Percentiles rank a stretch among this genome's conserved stretches.
Evolutionary conservation across 352 stramenopile species (phyloP).

Genomic region (Globisporangium sylvaticum): DNA sequence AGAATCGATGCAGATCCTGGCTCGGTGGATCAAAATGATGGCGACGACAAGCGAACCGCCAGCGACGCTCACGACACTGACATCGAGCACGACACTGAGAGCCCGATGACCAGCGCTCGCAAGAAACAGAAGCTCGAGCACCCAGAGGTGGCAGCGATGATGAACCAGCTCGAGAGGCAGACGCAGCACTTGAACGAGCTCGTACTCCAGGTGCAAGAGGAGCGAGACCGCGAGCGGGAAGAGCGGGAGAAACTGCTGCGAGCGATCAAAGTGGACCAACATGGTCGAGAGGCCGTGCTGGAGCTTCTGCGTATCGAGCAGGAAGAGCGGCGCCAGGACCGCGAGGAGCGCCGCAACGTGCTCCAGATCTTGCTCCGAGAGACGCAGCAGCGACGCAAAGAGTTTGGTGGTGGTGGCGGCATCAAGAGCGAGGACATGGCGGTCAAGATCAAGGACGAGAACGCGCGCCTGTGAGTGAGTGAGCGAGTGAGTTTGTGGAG

Average conservation of each 20-base stretch:
- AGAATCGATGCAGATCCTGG: neutral
- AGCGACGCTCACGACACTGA: neutral
- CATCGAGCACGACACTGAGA: neutral
- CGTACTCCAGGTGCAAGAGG: constrained; percentile 1
- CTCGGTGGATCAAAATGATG: neutral
- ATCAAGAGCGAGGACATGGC: neutral
- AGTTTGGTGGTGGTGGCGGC: neutral
- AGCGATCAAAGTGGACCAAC: constrained; percentile 12
- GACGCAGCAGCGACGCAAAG: constrained; percentile 8
- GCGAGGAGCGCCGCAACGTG: constrained; percentile 12
- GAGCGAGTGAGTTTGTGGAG: neutral
- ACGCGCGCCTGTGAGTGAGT: neutral
- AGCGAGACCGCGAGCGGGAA: constrained; percentile 6
- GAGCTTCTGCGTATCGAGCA: constrained; percentile 10
- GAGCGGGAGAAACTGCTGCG: constrained; percentile 8
- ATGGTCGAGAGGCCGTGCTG: constrained; percentile 7
- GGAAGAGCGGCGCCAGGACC: constrained; percentile 9
- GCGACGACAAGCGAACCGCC: neutral
- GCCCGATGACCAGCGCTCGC: neutral
- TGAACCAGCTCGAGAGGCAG: constrained; percentile 5
- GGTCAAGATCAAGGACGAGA: neutral
- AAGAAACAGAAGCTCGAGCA: neutral
- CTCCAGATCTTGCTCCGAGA: constrained; percentile 12
- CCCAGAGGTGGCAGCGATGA: neutral
- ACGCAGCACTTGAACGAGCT: constrained; percentile 6